These are phyloP conservation scores for Daldinia caldariorum DNA, from an alignment of 495 filamentous ascomycete species.

Conservation along the genomic window DNA sequence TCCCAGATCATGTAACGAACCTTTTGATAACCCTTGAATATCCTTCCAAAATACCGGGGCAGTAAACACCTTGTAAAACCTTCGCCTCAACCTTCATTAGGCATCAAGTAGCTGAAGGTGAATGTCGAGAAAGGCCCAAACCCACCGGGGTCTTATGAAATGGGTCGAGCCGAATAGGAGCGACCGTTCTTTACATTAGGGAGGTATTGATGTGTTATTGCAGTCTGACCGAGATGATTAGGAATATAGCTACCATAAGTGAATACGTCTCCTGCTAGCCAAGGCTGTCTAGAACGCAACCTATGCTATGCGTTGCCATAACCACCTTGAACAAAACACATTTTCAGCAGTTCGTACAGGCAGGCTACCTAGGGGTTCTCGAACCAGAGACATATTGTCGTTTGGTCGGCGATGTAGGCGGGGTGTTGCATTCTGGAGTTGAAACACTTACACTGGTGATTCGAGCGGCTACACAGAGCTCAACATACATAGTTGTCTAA, in stretches of 20 bases:
- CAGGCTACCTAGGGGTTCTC: slow-evolving; percentile 9
- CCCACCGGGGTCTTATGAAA: not conserved
- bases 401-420: slow-evolving; percentile 16
- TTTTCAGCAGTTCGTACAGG: slow-evolving; percentile 8
- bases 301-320: slow-evolving; percentile 3
- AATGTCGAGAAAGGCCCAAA: slow-evolving; percentile 9
- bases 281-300: slow-evolving; percentile 27
- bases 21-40: slow-evolving; percentile 10
- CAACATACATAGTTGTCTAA: slow-evolving; percentile 5
- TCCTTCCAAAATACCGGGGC: not conserved
- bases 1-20: slow-evolving; percentile 11
- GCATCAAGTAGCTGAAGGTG: slow-evolving; percentile 32
- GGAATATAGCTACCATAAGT: slow-evolving; percentile 6
- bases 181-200: slow-evolving; percentile 14
- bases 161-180: slow-evolving; percentile 14
- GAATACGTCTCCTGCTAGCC: slow-evolving; percentile 16
- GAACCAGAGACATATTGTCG: not conserved
- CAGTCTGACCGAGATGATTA: slow-evolving; percentile 17
- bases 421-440: slow-evolving; percentile 2
- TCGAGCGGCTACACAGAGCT: not conserved
- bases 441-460: slow-evolving; percentile 1
- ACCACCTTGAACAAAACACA: not conserved
- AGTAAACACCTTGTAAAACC: slow-evolving; percentile 16
- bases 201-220: slow-evolving; percentile 10
- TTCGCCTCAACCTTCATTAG: slow-evolving; percentile 20